Evolutionary conservation across 148 eudicot genomes (phyloP), one percentile per base, ranked within the genome.

Genomic region (Persicaria maculosa): DNA sequence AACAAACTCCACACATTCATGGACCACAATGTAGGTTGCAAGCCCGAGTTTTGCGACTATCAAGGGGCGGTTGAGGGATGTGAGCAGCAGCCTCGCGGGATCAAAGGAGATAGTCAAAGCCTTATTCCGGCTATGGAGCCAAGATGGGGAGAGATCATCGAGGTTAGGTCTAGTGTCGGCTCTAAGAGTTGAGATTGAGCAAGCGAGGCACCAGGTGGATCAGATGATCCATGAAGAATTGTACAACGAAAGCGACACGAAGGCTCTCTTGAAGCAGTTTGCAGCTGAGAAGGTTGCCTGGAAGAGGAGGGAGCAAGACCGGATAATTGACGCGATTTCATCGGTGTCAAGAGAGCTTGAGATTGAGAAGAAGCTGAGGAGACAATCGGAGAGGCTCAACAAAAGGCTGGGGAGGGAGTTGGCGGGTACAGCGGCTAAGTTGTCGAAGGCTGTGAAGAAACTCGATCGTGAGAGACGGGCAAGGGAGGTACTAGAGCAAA

Each of bases 101-200:
- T 83, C 83, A 43, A 85, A 83, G 74, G 85, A 83, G 82, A 79
- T 81, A 7, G 76, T 74, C 6, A 85, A 81, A 48, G 84, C 81
- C 22, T 74, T 78, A 53, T 80, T 78, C 52, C 71, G 79, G 62
- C 65, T 87, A 43, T 77, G 79, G 76, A 79, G 80, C 19, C 84
- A 82, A 22, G 88, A 90, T 58, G 84, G 86, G 50, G 79, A 87
- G 25, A 82, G 79, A 67, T 82, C 94, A 2, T 86, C 92, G 4
- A 84, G 83, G 68, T 44, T 83, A 67, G 85, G 97, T 47, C 80
- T 93, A 54, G 80, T 85, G 71, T 85, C 94, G 20, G 92, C 97
- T 15, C 74, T 54, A 50, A 78, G 74, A 44, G 81, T 84, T 11
- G 80, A 80, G 82, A 79, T 81, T 47, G 87, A 77, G 57, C 83